Base-by-base conservation (phyloP, 345 rosid species). In the Gossypium anomalum region DNA sequence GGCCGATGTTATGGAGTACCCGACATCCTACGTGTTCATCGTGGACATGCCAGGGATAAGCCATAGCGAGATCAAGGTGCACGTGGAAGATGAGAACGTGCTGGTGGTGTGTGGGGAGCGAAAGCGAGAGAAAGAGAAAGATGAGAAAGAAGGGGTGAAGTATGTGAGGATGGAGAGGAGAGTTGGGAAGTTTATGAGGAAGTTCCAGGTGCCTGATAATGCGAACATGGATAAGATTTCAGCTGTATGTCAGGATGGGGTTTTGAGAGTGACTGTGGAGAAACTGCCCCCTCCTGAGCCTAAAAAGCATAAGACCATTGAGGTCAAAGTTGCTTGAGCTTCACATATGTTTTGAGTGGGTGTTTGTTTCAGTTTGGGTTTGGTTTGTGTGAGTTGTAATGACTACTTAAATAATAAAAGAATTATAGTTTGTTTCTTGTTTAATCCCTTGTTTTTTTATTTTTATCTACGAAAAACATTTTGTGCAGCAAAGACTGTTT, bases 21-120 rank as follows among this genome's bases (percentile, higher is more conserved):
- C 86, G 0, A 83, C 77, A 13, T 78, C 90, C 0, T 93, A 85
- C 43, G 86, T 69, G 0, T 93, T 93, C 83, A 75, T 90, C 4
- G 74, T 92, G 51, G 96, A 93, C 81, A 89, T 93, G 97, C 98
- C 97, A 0, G 98, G 98, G 14, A 71, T 92, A 74, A 90, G 84
- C 22, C 84, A 82, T 2, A 86, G 81, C 3, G 92, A 90, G 69
- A 85, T 92, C 58, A 92, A 87, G 70, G 97, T 93, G 4, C 91
- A 90, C 74, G 85, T 92, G 13, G 97, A 93, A 80, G 83, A 85
- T 14, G 93, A 87, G 43, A 92, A 89, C 48, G 88, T 90, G 74
- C 82, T 93, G 67, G 79, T 89, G 60, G 81, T 87, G 41, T 60
- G 75, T 22, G 79, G 75, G 62, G 79, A 76, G 20, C 47, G 79